These are phyloP conservation scores for Trypanosomatidae sp. DNA, from an alignment of 208 protist species.

Conservation along the genomic window DNA sequence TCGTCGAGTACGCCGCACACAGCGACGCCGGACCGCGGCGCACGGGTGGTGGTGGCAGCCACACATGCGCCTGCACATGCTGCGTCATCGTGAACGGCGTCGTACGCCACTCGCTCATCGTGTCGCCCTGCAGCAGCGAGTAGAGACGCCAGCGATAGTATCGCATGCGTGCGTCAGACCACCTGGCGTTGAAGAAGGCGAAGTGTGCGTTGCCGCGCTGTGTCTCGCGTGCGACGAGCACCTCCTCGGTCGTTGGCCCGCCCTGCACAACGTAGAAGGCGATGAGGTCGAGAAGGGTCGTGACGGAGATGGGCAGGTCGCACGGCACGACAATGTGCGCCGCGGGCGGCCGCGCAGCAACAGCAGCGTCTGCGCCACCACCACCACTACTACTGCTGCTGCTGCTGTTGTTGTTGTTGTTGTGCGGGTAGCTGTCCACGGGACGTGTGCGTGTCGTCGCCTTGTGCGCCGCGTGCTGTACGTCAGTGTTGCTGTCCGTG, in stretches of 20 bases:
- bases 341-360: constrained; percentile 1
- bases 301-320: constrained; percentile 37
- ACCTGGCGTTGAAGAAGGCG: constrained; percentile 34
- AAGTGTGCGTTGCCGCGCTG: constrained; percentile 36
- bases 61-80: constrained; percentile 29
- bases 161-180: constrained; percentile 32
- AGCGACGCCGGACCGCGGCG: constrained; percentile 28
- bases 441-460: background rate
- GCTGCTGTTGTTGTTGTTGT: background rate
- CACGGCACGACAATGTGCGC: constrained; percentile 11
- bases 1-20: background rate
- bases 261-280: constrained; percentile 44
- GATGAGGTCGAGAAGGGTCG: constrained; percentile 51
- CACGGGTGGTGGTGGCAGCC: constrained; percentile 45
- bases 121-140: constrained; percentile 70
- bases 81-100: constrained; percentile 67
- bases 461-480: too few species aligned
- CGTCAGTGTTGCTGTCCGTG: too few species aligned
- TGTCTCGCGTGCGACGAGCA: constrained; percentile 48
- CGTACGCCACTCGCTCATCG: constrained; percentile 41
- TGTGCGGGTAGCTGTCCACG: background rate
- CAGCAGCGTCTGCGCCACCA: too few species aligned
- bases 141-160: constrained; percentile 86
- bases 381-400: constrained; percentile 1
- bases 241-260: constrained; percentile 65